These are phyloP conservation scores for Tuber indicum DNA, from an alignment of 495 filamentous ascomycete genomes.

Conservation along the genomic window DNA sequence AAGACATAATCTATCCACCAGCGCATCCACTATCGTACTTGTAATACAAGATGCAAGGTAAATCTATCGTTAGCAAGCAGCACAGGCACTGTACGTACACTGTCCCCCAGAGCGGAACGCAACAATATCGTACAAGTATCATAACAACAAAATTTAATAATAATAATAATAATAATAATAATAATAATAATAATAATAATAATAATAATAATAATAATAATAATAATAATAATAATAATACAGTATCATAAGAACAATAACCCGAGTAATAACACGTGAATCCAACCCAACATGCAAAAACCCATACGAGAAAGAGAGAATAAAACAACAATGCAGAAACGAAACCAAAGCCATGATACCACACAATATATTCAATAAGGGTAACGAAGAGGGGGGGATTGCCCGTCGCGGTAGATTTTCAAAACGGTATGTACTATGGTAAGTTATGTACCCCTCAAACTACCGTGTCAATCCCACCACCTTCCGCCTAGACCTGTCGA, in stretches of 20 bases:
- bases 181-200: not conserved
- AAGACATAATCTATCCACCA: too few species aligned
- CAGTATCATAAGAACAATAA: too few species aligned
- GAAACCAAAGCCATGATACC: not conserved
- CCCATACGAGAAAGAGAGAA: not conserved
- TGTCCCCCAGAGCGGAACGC: not conserved
- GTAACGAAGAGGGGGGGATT: not conserved
- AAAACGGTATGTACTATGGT: not conserved
- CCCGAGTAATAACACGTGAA: not conserved
- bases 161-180: not conserved
- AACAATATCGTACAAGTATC: not conserved
- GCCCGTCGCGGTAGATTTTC: not conserved
- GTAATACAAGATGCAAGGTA: too few species aligned
- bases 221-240: not conserved
- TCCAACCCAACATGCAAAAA: not conserved
- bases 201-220: not conserved
- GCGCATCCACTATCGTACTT: too few species aligned
- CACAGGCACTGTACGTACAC: not conserved
- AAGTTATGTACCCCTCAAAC: not conserved
- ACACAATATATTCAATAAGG: not conserved
- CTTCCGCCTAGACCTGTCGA: too few species aligned
- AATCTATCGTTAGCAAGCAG: too few species aligned
- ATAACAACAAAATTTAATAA: not conserved
- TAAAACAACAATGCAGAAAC: not conserved
- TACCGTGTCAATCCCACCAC: not conserved